These are phyloP conservation scores for Lactifluus piperatus DNA, from an alignment of 768 basidiomycete genomes.

Conservation along the genomic window DNA sequence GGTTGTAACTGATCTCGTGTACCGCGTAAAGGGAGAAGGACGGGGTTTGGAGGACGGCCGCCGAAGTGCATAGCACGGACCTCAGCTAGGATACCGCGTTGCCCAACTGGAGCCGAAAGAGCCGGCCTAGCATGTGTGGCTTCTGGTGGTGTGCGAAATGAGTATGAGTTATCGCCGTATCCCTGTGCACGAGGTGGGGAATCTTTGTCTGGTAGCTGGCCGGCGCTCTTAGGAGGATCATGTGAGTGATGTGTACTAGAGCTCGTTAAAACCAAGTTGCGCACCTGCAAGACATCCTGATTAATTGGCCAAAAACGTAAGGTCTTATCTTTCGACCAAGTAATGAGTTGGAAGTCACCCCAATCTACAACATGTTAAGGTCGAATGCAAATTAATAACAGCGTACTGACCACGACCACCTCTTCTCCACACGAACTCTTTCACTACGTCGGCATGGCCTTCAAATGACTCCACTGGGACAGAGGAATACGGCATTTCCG, in stretches of 20 bases:
- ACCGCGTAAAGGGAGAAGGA: slow-evolving; percentile 24
- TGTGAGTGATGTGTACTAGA: not conserved
- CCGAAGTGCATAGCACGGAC: slow-evolving; percentile 46
- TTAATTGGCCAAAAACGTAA: slow-evolving; percentile 87
- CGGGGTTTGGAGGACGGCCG: slow-evolving; percentile 19
- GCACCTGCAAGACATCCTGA: slow-evolving; percentile 57
- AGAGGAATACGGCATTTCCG: slow-evolving; percentile 25
- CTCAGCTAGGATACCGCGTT: slow-evolving; percentile 60
- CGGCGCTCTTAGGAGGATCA: slow-evolving; percentile 23
- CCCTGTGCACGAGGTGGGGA: slow-evolving; percentile 11
- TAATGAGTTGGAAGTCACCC: slow-evolving; percentile 55
- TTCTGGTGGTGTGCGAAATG: slow-evolving; percentile 50
- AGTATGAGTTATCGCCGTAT: slow-evolving; percentile 28
- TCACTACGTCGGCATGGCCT: slow-evolving; percentile 89
- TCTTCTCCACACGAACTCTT: slow-evolving; percentile 95
- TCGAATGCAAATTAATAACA: not conserved
- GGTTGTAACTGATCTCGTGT: slow-evolving; percentile 6
- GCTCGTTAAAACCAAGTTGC: slow-evolving; percentile 5
- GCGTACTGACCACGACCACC: slow-evolving; percentile 41
- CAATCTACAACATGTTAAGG: slow-evolving; percentile 23
- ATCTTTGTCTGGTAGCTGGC: slow-evolving; percentile 18
- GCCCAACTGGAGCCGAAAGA: slow-evolving; percentile 60
- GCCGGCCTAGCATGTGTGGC: slow-evolving; percentile 15
- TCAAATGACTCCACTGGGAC: slow-evolving; percentile 67
- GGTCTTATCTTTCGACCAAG: slow-evolving; percentile 87